Base-by-base conservation (phyloP, 768 basidiomycete species). In the Candolleomyces eurysporus region DNA sequence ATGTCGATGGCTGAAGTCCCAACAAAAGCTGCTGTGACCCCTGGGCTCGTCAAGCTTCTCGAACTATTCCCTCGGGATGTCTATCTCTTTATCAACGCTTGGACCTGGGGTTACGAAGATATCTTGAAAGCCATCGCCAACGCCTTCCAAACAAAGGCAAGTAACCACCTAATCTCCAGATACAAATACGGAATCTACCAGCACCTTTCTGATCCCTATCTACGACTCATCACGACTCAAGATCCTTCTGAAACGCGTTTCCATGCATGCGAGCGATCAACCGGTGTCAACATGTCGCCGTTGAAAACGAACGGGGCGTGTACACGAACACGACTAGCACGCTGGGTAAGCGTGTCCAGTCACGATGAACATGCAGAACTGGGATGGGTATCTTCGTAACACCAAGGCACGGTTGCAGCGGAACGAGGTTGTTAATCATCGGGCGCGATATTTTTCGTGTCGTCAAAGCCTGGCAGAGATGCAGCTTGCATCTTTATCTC, bases 71-170 rank as follows among this genome's bases (percentile, higher is more conserved):
- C 94, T 0, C 63, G 76, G 0, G 75, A 80, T 4, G 88, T 88
- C 0, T 79, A 85, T 58, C 97, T 98, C 75, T 98, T 91, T 75
- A 79, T 99, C 60, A 96, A 97, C 68, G 71, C 84, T 0, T 99
- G 96, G 96, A 96, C 96, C 0, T 96, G 91, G 89, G 96, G 96
- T 0, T 98, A 97, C 70, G 96, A 99, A 72, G 92, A 95, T 59
- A 76, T 96, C 14, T 77, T 97, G 31, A 92, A 93, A 67, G 91
- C 81, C 0, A 76, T 98, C 8, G 82, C 90, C 2, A 74, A 79
- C 2, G 76, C 79, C 0, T 98, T 96, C 67, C 78, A 83, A 39
- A 76, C 80, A 57, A 79, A 83, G 75, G 91, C 90, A 64, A 22
- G 71, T 67, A 11, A 39, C 14, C 58, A 5, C 16, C 1, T 16